Evolutionary conservation across 177 flowering plant genomes (phyloP).

Genomic region (Vitis hybrid): DNA sequence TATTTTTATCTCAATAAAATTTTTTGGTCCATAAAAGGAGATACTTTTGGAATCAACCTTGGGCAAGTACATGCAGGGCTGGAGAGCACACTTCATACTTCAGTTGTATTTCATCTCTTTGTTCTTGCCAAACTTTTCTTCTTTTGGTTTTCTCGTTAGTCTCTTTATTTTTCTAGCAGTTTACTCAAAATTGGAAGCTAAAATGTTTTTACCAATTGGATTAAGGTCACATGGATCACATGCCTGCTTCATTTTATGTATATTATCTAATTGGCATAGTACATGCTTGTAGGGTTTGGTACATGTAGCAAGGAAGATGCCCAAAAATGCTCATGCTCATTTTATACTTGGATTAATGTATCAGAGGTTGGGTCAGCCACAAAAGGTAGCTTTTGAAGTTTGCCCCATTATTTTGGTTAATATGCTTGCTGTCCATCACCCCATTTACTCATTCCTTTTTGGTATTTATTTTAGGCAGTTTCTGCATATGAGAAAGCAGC

Average conservation of each 20-base stretch:
- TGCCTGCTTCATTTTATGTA: neutral
- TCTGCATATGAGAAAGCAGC: conserved; percentile 82
- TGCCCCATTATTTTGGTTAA: neutral
- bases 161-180: neutral
- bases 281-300: conserved; percentile 59
- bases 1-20: no score
- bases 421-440: neutral
- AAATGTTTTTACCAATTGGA: neutral
- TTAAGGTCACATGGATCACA: neutral
- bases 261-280: neutral
- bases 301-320: conserved; percentile 92
- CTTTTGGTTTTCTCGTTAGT: neutral
- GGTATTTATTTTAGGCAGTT: conserved; percentile 52
- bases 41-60: no score
- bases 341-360: conserved; percentile 91
- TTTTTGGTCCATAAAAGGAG: no score
- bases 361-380: conserved; percentile 88
- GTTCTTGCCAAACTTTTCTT: neutral
- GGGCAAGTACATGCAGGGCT: no score
- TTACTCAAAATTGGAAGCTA: neutral
- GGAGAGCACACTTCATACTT: neutral
- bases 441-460: neutral
- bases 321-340: conserved; percentile 96
- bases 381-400: conserved; percentile 55
- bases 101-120: no score